A percentile compares a stretch with the other conserved stretches of the same genome.
phyloP scores from a whole-genome alignment of 352 stramenopile species.

The Globisporangium abappressorium region DNA sequence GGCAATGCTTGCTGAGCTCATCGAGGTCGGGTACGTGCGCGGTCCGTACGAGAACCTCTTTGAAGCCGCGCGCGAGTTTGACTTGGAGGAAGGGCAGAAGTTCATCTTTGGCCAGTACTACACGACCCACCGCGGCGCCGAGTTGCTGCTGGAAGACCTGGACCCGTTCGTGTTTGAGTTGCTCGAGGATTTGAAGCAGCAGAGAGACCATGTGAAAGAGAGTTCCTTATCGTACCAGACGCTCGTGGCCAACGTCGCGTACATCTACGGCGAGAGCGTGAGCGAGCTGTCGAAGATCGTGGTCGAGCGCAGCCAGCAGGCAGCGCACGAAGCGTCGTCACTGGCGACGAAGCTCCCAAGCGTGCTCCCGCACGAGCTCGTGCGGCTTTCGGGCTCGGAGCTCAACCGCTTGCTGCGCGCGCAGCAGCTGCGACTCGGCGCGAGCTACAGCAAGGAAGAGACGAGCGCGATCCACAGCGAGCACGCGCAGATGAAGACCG shows the following conservation, averaged over 20 bases:
- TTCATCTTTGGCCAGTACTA: slow-evolving; percentile 18
- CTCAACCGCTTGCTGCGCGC: slow-evolving; percentile 17
- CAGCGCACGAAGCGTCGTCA: not conserved
- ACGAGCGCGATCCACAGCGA: slow-evolving; percentile 16
- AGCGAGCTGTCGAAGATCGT: slow-evolving; percentile 13
- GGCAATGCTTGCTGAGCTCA: slow-evolving; percentile 13
- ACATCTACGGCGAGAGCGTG: slow-evolving; percentile 18
- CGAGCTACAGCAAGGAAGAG: slow-evolving; percentile 15
- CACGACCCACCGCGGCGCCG: slow-evolving; percentile 9
- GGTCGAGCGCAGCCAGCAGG: slow-evolving; percentile 1
- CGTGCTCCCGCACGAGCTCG: slow-evolving; percentile 20
- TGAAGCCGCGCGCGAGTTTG: slow-evolving; percentile 9
- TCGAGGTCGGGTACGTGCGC: slow-evolving; percentile 18
- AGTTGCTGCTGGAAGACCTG: slow-evolving; percentile 15
- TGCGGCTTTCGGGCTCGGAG: slow-evolving; percentile 18
- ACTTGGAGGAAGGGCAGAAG: slow-evolving; percentile 2
- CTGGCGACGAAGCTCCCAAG: slow-evolving; percentile 6
- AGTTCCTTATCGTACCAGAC: not conserved
- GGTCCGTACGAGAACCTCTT: slow-evolving; percentile 13
- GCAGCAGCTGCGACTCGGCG: slow-evolving; percentile 15
- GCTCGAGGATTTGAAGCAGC: slow-evolving; percentile 8
- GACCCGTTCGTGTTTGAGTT: slow-evolving; percentile 19
- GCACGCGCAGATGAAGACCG: slow-evolving; percentile 18
- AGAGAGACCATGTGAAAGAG: not conserved
- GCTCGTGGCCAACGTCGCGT: slow-evolving; percentile 14